A percentile compares a stretch with the other conserved stretches of the same genome.
Evolutionary conservation across 371 early-diverging fungal species (phyloP).

Genomic region (Apophysomyces elegans): DNA sequence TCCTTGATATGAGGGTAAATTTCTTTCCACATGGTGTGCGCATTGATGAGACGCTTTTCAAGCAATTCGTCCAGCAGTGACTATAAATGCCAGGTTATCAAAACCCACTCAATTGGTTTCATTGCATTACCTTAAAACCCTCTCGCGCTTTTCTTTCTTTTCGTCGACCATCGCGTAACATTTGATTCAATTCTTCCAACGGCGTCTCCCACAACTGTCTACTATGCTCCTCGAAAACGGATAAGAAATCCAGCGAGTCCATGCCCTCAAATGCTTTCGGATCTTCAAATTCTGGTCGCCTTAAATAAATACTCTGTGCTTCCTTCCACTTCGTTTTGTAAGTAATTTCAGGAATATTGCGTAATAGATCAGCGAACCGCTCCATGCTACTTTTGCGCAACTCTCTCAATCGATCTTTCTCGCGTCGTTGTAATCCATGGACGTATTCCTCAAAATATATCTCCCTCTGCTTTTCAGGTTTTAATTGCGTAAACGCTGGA

Average conservation of each 20-base stretch:
- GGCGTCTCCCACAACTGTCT: slow-evolving; percentile 67
- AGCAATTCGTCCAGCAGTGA: slow-evolving; percentile 66
- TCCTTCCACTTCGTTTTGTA: slow-evolving; percentile 72
- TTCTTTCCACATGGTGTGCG: slow-evolving; percentile 83
- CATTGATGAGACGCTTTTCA: slow-evolving; percentile 60
- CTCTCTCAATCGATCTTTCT: slow-evolving; percentile 69
- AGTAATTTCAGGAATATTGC: slow-evolving; percentile 67
- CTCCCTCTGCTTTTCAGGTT: slow-evolving; percentile 56
- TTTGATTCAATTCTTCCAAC: slow-evolving; percentile 40
- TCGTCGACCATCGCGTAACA: slow-evolving; percentile 48
- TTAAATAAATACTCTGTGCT: slow-evolving; percentile 56
- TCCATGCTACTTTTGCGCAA: slow-evolving; percentile 69
- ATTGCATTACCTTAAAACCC: slow-evolving; percentile 51
- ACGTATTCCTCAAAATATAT: slow-evolving; percentile 69
- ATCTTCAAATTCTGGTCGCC: slow-evolving; percentile 53
- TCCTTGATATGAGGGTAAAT: slow-evolving; percentile 76
- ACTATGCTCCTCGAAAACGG: slow-evolving; percentile 82
- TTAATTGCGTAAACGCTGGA: slow-evolving; percentile 53
- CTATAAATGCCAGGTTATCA: slow-evolving; percentile 23
- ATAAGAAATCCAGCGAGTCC: slow-evolving; percentile 80
- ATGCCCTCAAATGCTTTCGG: slow-evolving; percentile 68
- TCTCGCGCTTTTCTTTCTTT: slow-evolving; percentile 75
- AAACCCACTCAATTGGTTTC: background rate
- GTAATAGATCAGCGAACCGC: slow-evolving; percentile 58
- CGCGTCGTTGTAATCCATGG: slow-evolving; percentile 54